A percentile compares a stretch with the other conserved stretches of the same genome.
phyloP scores from a whole-genome alignment of 345 rosid species.

The Eucalyptus polybractea region DNA sequence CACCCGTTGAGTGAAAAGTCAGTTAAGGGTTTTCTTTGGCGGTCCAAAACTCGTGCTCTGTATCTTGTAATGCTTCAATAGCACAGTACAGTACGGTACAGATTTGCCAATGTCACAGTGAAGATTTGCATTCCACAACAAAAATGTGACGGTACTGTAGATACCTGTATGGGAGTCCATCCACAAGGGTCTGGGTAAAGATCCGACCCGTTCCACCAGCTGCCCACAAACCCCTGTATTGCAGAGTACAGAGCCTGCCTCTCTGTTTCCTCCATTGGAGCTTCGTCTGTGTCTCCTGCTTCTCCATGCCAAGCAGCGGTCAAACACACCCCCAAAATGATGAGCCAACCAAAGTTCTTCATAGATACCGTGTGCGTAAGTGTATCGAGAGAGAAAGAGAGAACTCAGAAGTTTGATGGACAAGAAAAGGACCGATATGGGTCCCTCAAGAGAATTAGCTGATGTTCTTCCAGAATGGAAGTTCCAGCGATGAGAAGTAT shows the following conservation, averaged over 20 bases:
- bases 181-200: conserved; percentile 98
- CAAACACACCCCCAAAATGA: neutral
- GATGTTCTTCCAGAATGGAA: neutral
- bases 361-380: neutral
- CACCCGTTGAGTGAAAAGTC: neutral
- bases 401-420: neutral
- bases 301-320: conserved; percentile 4
- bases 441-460: conserved; percentile 6
- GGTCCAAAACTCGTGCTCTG: neutral
- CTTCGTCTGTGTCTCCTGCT: conserved; percentile 21
- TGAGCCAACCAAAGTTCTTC: neutral
- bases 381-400: neutral
- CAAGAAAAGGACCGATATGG: neutral
- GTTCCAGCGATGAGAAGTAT: neutral
- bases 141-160: neutral
- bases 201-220: conserved; percentile 85
- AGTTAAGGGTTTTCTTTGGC: neutral
- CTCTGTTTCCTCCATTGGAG: conserved; percentile 77
- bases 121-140: neutral
- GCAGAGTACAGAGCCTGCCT: conserved; percentile 55
- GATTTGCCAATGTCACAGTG: neutral
- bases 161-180: conserved; percentile 92
- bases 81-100: neutral
- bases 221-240: conserved; percentile 79
- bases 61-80: neutral